Percentiles rank a stretch among this genome's conserved stretches.
These are phyloP conservation scores for Ophiostoma novo-ulmi DNA, from an alignment of 2,329 filamentous ascomycete genomes.

Conservation along the genomic window DNA sequence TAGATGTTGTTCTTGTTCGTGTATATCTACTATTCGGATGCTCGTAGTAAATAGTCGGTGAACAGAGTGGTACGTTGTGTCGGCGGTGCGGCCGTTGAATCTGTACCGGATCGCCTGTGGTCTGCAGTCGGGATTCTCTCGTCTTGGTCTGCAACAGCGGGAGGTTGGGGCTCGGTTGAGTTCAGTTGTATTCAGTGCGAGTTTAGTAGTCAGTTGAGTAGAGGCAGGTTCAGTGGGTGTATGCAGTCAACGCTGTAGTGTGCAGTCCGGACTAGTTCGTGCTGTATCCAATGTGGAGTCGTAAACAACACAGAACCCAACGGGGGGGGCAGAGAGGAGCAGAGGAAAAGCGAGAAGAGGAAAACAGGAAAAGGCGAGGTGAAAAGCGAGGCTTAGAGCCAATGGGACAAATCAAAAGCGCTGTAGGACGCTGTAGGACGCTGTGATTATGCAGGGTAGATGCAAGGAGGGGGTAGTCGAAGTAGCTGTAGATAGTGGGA, in stretches of 20 bases:
- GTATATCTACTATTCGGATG: not conserved
- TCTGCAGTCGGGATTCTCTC: not conserved
- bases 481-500: constrained; percentile 1
- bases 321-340: not conserved
- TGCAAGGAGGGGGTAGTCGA: not conserved
- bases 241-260: not conserved
- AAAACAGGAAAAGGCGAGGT: not conserved
- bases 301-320: constrained; percentile 12
- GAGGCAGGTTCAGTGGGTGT: not conserved
- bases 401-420: constrained; percentile 2
- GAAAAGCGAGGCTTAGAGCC: not conserved
- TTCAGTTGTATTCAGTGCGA: too few species aligned
- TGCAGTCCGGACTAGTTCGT: not conserved
- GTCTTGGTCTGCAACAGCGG: not conserved
- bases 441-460: constrained; percentile 7
- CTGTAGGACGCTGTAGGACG: not conserved
- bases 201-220: not conserved
- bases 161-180: not conserved
- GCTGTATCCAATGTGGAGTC: constrained; percentile 12
- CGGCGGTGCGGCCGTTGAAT: not conserved
- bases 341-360: not conserved
- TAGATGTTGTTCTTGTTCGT: not conserved
- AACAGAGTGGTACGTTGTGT: not conserved
- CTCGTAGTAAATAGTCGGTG: constrained; percentile 3
- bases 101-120: not conserved